phyloP scores from a whole-genome alignment of 2,329 filamentous ascomycete species.

The Chrysosporium queenslandicum region DNA sequence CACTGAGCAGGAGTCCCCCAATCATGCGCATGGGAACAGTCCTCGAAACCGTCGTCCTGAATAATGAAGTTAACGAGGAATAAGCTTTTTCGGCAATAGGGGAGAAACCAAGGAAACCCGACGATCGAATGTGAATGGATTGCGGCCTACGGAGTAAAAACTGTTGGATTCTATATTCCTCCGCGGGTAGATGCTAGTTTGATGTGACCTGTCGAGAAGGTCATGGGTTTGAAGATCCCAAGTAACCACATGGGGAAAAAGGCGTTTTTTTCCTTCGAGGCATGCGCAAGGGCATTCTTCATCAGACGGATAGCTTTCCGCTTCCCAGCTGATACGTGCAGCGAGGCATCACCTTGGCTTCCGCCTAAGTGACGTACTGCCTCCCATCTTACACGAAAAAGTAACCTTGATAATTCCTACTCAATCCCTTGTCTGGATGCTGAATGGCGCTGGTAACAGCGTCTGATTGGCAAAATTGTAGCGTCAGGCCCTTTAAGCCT shows the following conservation, averaged over 20 bases:
- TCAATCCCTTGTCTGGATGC: neutral
- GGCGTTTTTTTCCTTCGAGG: neutral
- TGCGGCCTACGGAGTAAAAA: neutral
- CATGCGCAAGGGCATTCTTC: neutral
- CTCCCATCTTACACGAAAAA: neutral
- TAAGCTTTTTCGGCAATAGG: slow-evolving; percentile 4
- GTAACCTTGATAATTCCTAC: neutral
- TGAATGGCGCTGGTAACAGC: neutral
- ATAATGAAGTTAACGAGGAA: neutral
- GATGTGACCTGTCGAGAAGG: neutral
- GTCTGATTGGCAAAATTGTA: neutral
- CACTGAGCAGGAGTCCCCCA: neutral
- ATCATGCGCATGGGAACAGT: neutral
- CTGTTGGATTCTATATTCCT: neutral
- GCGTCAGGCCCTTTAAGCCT: neutral
- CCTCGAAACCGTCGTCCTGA: neutral
- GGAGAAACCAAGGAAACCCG: neutral
- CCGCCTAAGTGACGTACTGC: neutral
- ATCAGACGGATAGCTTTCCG: neutral
- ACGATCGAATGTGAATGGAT: neutral
- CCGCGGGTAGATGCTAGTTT: neutral
- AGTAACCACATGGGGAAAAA: slow-evolving; percentile 1
- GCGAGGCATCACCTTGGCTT: neutral
- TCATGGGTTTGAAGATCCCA: neutral
- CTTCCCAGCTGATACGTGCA: neutral